Conservation (phyloP, 257 asterid species). For the Lavandula angustifolia region DNA sequence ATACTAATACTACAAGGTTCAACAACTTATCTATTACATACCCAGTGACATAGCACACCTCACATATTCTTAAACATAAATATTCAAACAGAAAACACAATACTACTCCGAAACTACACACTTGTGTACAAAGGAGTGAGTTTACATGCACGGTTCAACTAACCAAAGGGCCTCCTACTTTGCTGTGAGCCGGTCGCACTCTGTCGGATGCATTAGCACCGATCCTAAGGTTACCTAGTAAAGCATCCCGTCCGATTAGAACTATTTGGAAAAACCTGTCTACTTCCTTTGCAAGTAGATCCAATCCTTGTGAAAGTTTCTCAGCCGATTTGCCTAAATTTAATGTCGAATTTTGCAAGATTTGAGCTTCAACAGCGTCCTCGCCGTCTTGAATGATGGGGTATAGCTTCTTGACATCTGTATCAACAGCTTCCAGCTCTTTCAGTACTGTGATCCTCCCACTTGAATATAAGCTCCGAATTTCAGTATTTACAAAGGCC, state of each 20-base stretch:
- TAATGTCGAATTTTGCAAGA: constrained; percentile 34
- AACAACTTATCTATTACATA: constrained; percentile 26
- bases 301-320: constrained; percentile 57
- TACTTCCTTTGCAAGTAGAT: constrained; percentile 67
- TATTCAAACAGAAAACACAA: constrained; percentile 29
- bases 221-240: constrained; percentile 72
- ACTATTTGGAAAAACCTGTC: constrained; percentile 74
- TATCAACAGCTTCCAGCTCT: constrained; percentile 73
- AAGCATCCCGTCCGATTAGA: constrained; percentile 68
- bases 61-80: constrained; percentile 29
- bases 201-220: constrained; percentile 40
- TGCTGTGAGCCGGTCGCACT: constrained; percentile 29
- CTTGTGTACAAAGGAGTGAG: constrained; percentile 29
- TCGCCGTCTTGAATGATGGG: constrained; percentile 58
- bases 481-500: constrained; percentile 54
- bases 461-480: constrained; percentile 40
- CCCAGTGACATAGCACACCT: constrained; percentile 25
- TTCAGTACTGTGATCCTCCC: constrained; percentile 54
- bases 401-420: constrained; percentile 57
- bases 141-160: constrained; percentile 38
- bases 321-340: constrained; percentile 51
- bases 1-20: constrained; percentile 33
- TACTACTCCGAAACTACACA: constrained; percentile 29
- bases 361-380: constrained; percentile 39
- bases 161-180: constrained; percentile 38